Evolutionary conservation across 2,329 filamentous ascomycete species (phyloP).

Genomic region (Claviceps purpurea): DNA sequence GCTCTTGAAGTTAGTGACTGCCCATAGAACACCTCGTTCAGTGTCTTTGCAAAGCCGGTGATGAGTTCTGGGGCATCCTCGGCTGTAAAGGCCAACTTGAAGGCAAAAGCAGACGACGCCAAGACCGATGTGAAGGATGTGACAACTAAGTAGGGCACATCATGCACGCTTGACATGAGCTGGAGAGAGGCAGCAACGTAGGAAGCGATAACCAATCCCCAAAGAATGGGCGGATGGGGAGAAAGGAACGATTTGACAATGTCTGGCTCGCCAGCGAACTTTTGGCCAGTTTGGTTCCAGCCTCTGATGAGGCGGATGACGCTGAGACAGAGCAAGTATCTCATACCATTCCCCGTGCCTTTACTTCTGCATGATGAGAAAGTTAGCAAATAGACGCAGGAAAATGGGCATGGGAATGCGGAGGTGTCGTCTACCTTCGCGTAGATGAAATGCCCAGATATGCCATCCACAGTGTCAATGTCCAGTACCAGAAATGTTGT

Average conservation of each 20-base stretch:
- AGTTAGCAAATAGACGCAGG: not conserved
- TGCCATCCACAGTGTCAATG: slow-evolving; percentile 55
- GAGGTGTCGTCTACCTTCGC: slow-evolving; percentile 18
- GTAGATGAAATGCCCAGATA: slow-evolving; percentile 36
- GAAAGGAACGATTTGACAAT: slow-evolving; percentile 62
- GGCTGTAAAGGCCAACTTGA: slow-evolving; percentile 81
- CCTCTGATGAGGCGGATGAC: slow-evolving; percentile 55
- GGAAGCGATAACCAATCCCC: slow-evolving; percentile 55
- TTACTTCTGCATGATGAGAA: slow-evolving; percentile 10
- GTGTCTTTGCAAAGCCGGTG: slow-evolving; percentile 26
- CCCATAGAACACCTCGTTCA: slow-evolving; percentile 28
- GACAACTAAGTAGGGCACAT: slow-evolving; percentile 27
- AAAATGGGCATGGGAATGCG: not conserved
- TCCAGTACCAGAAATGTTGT: slow-evolving; percentile 98
- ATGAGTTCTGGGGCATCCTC: slow-evolving; percentile 81
- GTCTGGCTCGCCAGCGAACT: slow-evolving; percentile 82
- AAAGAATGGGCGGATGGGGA: slow-evolving; percentile 53
- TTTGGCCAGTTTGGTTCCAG: slow-evolving; percentile 97
- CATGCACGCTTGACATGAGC: slow-evolving; percentile 28
- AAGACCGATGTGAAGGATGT: slow-evolving; percentile 29
- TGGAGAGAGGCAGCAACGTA: slow-evolving; percentile 49
- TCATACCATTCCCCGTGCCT: slow-evolving; percentile 18
- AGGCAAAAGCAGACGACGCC: slow-evolving; percentile 50
- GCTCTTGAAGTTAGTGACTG: slow-evolving; percentile 35
- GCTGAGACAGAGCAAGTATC: slow-evolving; percentile 34